Conservation (phyloP, 441 rosid species). For the Theobroma grandiflorum region DNA sequence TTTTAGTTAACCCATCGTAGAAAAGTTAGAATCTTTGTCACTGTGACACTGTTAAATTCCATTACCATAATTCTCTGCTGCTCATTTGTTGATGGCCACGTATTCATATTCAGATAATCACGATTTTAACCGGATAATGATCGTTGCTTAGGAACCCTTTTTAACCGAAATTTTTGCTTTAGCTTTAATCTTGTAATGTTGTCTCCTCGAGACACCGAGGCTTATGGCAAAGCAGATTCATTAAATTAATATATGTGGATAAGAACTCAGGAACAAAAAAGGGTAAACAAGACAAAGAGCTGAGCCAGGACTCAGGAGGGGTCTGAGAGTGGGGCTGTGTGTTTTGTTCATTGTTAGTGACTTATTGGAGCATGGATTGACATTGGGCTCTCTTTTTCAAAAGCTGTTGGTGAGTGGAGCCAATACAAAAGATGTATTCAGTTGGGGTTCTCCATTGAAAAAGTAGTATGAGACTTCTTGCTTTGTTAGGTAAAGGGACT, state of each 20-base stretch:
- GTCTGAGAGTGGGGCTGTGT: background rate
- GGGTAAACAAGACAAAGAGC: no score
- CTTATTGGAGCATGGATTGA: background rate
- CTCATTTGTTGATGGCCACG: no score
- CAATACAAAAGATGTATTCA: background rate
- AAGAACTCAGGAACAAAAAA: background rate
- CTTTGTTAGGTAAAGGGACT: background rate
- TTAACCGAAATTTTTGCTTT: no score
- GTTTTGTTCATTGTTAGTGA: background rate
- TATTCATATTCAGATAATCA: no score
- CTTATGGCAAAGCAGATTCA: background rate
- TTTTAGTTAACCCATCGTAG: background rate
- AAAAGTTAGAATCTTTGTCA: no score
- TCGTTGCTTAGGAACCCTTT: no score
- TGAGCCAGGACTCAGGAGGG: background rate
- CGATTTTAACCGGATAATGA: no score
- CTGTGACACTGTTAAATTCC: no score
- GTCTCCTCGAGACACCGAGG: background rate
- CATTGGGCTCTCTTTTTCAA: background rate
- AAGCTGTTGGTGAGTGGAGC: slow-evolving; percentile 8
- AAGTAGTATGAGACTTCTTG: background rate
- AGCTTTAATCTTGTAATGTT: no score
- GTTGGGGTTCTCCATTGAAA: background rate
- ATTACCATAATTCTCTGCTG: no score
- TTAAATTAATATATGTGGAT: background rate